Evolutionary conservation across 352 stramenopile species (phyloP).

Genomic region (Pythium rishiriense): DNA sequence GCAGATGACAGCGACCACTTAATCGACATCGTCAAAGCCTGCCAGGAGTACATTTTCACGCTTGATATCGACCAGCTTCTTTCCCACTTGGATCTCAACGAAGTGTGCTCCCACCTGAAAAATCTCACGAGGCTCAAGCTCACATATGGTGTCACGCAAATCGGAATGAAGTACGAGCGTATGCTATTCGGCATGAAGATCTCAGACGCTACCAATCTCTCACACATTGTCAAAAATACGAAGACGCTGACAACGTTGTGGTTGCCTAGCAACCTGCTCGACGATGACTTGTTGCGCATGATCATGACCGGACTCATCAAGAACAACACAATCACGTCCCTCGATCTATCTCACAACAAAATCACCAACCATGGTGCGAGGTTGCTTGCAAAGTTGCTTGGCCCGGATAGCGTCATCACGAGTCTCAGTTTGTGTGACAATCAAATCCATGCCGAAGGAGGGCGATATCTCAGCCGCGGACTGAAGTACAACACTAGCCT

Average conservation of each 20-base stretch:
- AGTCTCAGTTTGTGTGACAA: slow-evolving; percentile 91
- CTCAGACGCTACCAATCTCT: slow-evolving; percentile 89
- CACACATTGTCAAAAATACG: slow-evolving; percentile 83
- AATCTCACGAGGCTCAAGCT: slow-evolving; percentile 89
- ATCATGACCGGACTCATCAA: slow-evolving; percentile 93
- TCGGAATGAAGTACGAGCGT: slow-evolving; percentile 95
- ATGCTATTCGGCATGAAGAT: slow-evolving; percentile 96
- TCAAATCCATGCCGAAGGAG: slow-evolving; percentile 92
- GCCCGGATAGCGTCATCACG: slow-evolving; percentile 87
- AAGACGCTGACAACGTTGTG: slow-evolving; percentile 88
- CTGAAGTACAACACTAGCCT: slow-evolving; percentile 90
- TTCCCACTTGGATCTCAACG: slow-evolving; percentile 88
- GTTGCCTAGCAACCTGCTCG: slow-evolving; percentile 88
- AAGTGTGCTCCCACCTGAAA: slow-evolving; percentile 79
- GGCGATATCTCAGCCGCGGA: slow-evolving; percentile 88
- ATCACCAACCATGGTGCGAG: slow-evolving; percentile 92
- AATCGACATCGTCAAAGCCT: slow-evolving; percentile 71
- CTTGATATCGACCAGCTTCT: slow-evolving; percentile 88
- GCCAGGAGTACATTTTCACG: slow-evolving; percentile 89
- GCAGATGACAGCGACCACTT: slow-evolving; percentile 58
- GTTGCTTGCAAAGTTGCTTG: slow-evolving; percentile 90
- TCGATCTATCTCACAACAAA: slow-evolving; percentile 95
- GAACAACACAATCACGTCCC: slow-evolving; percentile 91
- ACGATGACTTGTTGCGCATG: slow-evolving; percentile 93
- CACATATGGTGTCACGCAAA: slow-evolving; percentile 88